phyloP scores from a whole-genome alignment of 1,139 yeast species.

The Blastobotrys elegans region DNA sequence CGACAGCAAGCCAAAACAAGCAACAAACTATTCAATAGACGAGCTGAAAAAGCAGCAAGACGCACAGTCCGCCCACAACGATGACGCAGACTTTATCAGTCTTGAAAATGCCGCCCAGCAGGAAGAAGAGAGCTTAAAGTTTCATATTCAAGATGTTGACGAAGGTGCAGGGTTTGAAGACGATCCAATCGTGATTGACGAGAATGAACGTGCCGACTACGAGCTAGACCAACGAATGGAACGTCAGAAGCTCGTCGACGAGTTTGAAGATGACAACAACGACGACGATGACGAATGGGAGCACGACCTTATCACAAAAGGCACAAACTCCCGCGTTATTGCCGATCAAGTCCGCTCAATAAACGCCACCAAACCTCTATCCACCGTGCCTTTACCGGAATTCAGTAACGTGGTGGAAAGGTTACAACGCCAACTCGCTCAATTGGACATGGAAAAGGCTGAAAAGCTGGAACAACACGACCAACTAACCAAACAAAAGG shows the following conservation, averaged over 20 bases:
- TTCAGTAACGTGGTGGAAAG: slow-evolving; percentile 8
- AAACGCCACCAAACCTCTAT: background rate
- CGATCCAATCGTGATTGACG: slow-evolving; percentile 36
- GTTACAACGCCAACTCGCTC: slow-evolving; percentile 3
- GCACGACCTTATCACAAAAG: slow-evolving; percentile 16
- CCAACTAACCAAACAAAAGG: slow-evolving; percentile 12
- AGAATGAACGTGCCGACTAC: slow-evolving; percentile 26
- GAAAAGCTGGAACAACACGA: slow-evolving; percentile 9
- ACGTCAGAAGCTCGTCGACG: slow-evolving; percentile 23
- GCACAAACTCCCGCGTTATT: background rate
- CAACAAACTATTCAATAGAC: background rate
- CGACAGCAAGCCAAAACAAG: background rate
- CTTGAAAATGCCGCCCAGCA: background rate
- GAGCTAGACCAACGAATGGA: slow-evolving; percentile 33
- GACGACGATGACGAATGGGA: slow-evolving; percentile 19
- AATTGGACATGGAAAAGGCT: slow-evolving; percentile 5
- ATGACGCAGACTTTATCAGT: slow-evolving; percentile 2
- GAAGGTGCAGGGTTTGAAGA: slow-evolving; percentile 36
- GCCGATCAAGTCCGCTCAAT: slow-evolving; percentile 1
- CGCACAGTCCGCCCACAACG: background rate
- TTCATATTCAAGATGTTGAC: background rate
- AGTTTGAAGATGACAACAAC: slow-evolving; percentile 26
- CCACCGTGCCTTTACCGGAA: slow-evolving; percentile 6
- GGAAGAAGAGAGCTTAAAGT: background rate
- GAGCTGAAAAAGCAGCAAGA: background rate